Evolutionary conservation across 2,329 filamentous ascomycete genomes (phyloP).

Genomic region (Neopestalotiopsis sp.): DNA sequence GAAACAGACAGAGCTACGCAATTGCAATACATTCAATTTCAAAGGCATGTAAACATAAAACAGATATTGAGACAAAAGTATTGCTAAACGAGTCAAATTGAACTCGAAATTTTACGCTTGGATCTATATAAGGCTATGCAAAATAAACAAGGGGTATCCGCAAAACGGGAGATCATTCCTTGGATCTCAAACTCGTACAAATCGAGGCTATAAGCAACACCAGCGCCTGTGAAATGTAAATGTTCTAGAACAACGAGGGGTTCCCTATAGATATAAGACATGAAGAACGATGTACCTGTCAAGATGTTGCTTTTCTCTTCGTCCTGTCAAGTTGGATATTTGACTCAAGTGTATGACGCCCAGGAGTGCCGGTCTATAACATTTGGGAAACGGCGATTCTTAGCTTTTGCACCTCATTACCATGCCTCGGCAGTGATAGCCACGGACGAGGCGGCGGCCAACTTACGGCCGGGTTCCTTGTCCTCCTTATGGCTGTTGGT

Average conservation of each 20-base stretch:
- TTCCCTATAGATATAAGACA: too few relatives aligned
- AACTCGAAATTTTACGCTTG: not conserved
- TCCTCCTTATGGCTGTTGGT: not conserved
- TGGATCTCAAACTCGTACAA: not conserved
- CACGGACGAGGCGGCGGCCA: not conserved
- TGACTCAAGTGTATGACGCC: not conserved
- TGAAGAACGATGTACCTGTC: too few relatives aligned
- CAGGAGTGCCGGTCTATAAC: constrained; percentile 8
- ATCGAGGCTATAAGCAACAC: not conserved
- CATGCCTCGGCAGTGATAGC: not conserved
- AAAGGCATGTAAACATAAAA: too few relatives aligned
- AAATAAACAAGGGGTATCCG: constrained; percentile 9
- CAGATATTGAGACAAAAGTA: not conserved
- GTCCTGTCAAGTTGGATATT: too few relatives aligned
- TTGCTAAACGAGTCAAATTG: not conserved
- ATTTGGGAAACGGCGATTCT: not conserved
- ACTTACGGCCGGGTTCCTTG: constrained; percentile 7
- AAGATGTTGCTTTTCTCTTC: too few relatives aligned
- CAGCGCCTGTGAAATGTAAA: not conserved
- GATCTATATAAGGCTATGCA: not conserved
- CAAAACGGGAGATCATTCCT: not conserved
- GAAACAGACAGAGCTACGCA: too few relatives aligned
- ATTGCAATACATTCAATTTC: too few relatives aligned
- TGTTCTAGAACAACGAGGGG: not conserved
- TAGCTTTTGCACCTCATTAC: not conserved